Base-by-base conservation (phyloP, 441 rosid genomes). In the Daphne laureola region DNA sequence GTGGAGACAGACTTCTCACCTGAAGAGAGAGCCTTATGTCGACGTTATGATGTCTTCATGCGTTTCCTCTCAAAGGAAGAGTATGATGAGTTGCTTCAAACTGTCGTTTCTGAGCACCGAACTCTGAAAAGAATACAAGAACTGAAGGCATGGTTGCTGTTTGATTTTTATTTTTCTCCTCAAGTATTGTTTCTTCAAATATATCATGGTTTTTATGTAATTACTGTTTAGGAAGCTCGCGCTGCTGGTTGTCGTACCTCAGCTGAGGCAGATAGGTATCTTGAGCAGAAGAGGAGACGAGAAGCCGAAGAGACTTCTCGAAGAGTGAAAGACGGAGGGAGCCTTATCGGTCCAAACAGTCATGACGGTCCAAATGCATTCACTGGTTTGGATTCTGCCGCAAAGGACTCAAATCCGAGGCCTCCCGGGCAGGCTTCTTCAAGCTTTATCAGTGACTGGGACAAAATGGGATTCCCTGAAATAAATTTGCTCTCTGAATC, bases 51-150 rank as follows among this genome's bases (percentile, higher is more conserved):
- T 50, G 77, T 80, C 61, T 83, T 79, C 74, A 92, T 92, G 97
- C 87, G 92, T 48, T 86, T 89, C 60, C 97, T 81, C 72, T 81
- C 92, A 4, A 93, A 93, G 73, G 95, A 89, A 67, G 97, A 89
- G 71, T 92, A 93, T n/a, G 87, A 84, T 0, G 97, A 85, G 41
- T 69, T 93, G 73, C 86, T 93, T 69, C 83, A 76, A 63, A 79
- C 75, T 48, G 81, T 87, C 47, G 61, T 87, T 8, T 51, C 74
- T 9, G 96, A 89, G 79, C 84, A 79, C 62, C 82, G 93, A 51
- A 79, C 80, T 58, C 65, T 73, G 72, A 87, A 75, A 69, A 86
- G 88, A 67, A 80, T 92, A 46, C 79, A 79, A 70, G 88, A 86
- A 61, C 84, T 89, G 27, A 84, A 87, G 83, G 98, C 87, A 72